A percentile compares a stretch with the other conserved stretches of the same genome.
phyloP scores from a whole-genome alignment of 2,329 filamentous ascomycete species.

The Ambrosiella beaveri region DNA sequence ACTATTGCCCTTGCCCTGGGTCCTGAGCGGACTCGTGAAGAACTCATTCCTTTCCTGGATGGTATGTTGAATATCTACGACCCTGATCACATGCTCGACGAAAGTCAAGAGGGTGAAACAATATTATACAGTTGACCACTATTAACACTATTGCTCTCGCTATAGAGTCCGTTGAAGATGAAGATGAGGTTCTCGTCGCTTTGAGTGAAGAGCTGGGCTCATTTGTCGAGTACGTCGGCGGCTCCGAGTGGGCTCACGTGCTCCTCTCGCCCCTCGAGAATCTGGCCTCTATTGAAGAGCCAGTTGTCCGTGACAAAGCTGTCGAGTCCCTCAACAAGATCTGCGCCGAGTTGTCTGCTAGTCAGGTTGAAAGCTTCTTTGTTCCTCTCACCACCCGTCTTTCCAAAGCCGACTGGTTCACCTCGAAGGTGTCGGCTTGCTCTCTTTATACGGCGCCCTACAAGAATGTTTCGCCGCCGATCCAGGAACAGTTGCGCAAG shows the following conservation, averaged over 20 bases:
- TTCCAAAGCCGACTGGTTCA: conserved; percentile 99
- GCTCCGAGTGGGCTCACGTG: conserved; percentile 84
- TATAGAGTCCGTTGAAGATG: conserved; percentile 93
- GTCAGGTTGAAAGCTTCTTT: conserved; percentile 94
- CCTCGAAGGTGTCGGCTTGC: conserved; percentile 94
- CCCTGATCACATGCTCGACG: not conserved
- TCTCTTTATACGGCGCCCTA: conserved; percentile 90
- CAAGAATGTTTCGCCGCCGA: conserved; percentile 69
- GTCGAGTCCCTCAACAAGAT: conserved; percentile 99
- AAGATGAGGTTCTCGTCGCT: conserved; percentile 94
- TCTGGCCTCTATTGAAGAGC: conserved; percentile 94
- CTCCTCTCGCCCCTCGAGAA: conserved; percentile 95
- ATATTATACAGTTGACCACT: not conserved
- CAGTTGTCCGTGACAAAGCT: conserved; percentile 94
- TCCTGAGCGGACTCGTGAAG: conserved; percentile 89
- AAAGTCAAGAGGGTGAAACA: too few relatives aligned
- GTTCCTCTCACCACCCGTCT: conserved; percentile 89
- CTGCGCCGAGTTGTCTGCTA: conserved; percentile 73
- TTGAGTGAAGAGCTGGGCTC: conserved; percentile 90
- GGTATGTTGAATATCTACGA: conserved; percentile 41
- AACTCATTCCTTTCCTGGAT: conserved; percentile 97
- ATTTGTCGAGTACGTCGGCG: conserved; percentile 96
- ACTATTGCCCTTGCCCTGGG: conserved; percentile 95
- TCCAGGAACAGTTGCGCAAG: conserved; percentile 80
- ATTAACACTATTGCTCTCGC: conserved; percentile 19